Percentiles rank a stretch among this genome's conserved stretches.
These are phyloP conservation scores for Tricholoma furcatifolium DNA, from an alignment of 768 basidiomycete genomes.

Conservation along the genomic window DNA sequence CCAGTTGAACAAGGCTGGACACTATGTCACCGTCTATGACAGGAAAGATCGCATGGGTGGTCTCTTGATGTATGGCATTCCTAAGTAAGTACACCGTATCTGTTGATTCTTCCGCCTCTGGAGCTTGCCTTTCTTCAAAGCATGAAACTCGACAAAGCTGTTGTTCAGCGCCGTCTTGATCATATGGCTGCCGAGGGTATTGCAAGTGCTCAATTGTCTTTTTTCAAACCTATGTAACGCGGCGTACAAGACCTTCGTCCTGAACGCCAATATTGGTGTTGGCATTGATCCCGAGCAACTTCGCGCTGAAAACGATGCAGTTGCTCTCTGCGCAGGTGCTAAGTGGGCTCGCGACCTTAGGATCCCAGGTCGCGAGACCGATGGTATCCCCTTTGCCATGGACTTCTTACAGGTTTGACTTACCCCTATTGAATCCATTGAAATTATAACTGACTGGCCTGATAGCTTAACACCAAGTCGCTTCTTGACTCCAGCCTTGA, in stretches of 20 bases:
- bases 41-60: slow-evolving; percentile 97
- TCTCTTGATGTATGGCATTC: slow-evolving; percentile 95
- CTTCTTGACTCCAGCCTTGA: slow-evolving; percentile 82
- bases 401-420: slow-evolving; percentile 76
- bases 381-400: slow-evolving; percentile 98
- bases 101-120: slow-evolving; percentile 2
- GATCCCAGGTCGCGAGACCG: slow-evolving; percentile 78
- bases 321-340: slow-evolving; percentile 90
- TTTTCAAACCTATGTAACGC: background rate
- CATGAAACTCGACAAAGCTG: slow-evolving; percentile 96
- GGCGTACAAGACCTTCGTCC: slow-evolving; percentile 66
- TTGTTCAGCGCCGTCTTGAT: slow-evolving; percentile 92
- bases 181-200: slow-evolving; percentile 95
- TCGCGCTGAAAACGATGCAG: slow-evolving; percentile 79
- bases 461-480: slow-evolving; percentile 82
- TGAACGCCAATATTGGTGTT: slow-evolving; percentile 85
- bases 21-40: slow-evolving; percentile 92
- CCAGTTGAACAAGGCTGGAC: slow-evolving; percentile 97
- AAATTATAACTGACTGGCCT: slow-evolving; percentile 8
- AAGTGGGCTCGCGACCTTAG: slow-evolving; percentile 97
- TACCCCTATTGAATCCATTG: background rate
- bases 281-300: slow-evolving; percentile 73
- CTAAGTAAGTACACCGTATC: slow-evolving; percentile 58
- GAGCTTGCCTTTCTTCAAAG: slow-evolving; percentile 37
- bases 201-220: slow-evolving; percentile 41